Evolutionary conservation across 2,329 filamentous ascomycete species (phyloP).

Genomic region (Cercospora zeae-maydis): DNA sequence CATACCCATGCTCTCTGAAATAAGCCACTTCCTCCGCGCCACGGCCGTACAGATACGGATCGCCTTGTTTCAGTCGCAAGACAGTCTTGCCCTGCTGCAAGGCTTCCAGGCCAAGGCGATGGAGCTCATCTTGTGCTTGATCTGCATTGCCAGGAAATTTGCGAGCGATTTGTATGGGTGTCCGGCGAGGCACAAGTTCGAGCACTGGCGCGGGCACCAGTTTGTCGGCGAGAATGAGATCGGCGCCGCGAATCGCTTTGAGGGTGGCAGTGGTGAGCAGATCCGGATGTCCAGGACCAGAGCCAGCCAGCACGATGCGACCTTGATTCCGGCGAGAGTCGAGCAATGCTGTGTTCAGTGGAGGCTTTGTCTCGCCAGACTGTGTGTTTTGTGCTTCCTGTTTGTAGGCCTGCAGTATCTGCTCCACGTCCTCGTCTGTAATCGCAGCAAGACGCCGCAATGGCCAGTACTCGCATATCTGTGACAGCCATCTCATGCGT

Average conservation of each 20-base stretch:
- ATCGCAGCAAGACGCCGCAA: conserved; percentile 75
- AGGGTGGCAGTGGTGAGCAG: conserved; percentile 80
- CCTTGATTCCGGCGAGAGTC: conserved; percentile 49
- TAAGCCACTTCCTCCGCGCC: conserved; percentile 89
- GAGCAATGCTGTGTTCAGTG: conserved; percentile 30
- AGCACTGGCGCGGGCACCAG: conserved; percentile 80
- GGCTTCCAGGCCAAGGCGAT: conserved; percentile 70
- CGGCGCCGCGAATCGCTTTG: conserved; percentile 69
- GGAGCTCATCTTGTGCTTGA: conserved; percentile 83
- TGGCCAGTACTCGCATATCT: conserved; percentile 99
- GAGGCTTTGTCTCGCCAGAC: conserved; percentile 29
- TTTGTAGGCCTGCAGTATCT: conserved; percentile 70
- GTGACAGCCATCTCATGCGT: conserved; percentile 86
- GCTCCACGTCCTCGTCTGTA: conserved; percentile 72
- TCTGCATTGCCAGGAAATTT: conserved; percentile 99
- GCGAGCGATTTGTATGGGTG: conserved; percentile 83
- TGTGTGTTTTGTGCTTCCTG: conserved; percentile 36
- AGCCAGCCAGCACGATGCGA: conserved; percentile 82
- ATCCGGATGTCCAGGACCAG: conserved; percentile 87
- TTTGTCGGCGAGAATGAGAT: conserved; percentile 81
- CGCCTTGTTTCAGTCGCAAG: conserved; percentile 88
- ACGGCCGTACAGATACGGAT: conserved; percentile 92
- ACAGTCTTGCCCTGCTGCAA: conserved; percentile 70
- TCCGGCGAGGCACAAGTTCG: conserved; percentile 84
- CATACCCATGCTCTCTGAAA: conserved; percentile 69